Percentiles rank a stretch among this genome's conserved stretches.
phyloP scores from a whole-genome alignment of 257 asterid species.

The Rauvolfia tetraphylla region DNA sequence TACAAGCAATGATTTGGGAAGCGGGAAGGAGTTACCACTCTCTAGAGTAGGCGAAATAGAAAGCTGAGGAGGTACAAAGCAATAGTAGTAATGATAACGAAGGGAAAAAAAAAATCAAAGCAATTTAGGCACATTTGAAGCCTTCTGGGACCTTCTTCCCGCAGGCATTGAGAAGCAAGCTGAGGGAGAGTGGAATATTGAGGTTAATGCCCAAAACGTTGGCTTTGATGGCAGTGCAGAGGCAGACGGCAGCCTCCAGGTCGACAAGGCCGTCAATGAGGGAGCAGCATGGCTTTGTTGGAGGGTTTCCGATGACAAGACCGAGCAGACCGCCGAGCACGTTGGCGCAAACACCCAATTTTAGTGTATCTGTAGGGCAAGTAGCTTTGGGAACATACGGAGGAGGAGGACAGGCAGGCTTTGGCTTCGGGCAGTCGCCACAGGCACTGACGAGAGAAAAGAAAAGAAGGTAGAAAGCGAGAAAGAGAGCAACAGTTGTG shows the following conservation, averaged over 20 bases:
- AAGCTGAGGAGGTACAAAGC: no score
- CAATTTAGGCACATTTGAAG: constrained; percentile 39
- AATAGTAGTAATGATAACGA: no score
- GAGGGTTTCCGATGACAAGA: constrained; percentile 37
- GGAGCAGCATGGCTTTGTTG: constrained; percentile 44
- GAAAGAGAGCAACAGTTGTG: constrained; percentile 38
- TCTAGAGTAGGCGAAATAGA: no score
- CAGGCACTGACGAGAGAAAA: constrained; percentile 52
- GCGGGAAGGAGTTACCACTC: no score
- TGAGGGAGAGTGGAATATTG: constrained; percentile 48
- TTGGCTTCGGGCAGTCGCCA: constrained; percentile 33
- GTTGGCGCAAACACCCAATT: constrained; percentile 54
- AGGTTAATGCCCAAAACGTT: constrained; percentile 57
- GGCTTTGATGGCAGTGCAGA: constrained; percentile 64
- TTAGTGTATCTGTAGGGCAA: constrained; percentile 58
- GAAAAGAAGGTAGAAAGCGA: constrained; percentile 42
- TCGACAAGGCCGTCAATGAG: constrained; percentile 35
- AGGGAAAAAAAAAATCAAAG: no score
- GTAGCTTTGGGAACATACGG: constrained; percentile 14
- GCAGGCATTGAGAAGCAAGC: constrained; percentile 47
- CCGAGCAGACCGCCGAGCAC: constrained; percentile 34
- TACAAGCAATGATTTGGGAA: no score
- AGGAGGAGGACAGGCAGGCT: constrained; percentile 28
- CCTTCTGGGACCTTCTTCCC: constrained; percentile 46
- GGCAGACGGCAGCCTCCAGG: constrained; percentile 54